Evolutionary conservation across 2,329 filamentous ascomycete genomes (phyloP).

Genomic region (Alternaria panax): DNA sequence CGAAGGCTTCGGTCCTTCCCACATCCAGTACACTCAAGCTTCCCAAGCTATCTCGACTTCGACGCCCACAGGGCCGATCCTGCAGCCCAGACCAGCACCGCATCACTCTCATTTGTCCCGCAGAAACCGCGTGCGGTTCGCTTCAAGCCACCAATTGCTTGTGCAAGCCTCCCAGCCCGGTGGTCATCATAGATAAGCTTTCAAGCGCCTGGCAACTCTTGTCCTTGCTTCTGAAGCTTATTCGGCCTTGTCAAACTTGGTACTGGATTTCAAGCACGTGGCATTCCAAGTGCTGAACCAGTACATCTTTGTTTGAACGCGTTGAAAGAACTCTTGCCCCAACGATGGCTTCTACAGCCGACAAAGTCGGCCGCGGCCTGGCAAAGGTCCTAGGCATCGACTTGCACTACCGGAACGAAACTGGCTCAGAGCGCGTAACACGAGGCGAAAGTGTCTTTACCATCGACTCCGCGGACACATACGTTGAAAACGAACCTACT

Average conservation of each 20-base stretch:
- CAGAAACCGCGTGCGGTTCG: conserved; percentile 1
- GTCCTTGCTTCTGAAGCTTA: conserved; percentile 35
- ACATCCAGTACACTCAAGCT: conserved; percentile 15
- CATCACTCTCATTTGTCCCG: conserved; percentile 3
- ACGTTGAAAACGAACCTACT: conserved; percentile 82
- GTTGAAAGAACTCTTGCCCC: background rate
- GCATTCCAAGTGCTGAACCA: conserved; percentile 15
- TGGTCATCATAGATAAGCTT: conserved; percentile 34
- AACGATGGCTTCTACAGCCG: conserved; percentile 46
- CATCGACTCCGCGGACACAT: conserved; percentile 73
- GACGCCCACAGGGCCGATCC: conserved; percentile 15
- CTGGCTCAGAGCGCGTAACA: conserved; percentile 68
- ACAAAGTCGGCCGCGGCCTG: conserved; percentile 72
- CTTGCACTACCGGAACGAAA: conserved; percentile 70
- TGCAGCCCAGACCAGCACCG: background rate
- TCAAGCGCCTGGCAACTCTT: conserved; percentile 35
- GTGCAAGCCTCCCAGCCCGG: conserved; percentile 18
- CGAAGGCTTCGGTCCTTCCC: conserved; percentile 26
- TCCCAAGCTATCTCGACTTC: conserved; percentile 13
- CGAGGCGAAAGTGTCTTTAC: conserved; percentile 83
- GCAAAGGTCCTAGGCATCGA: conserved; percentile 87
- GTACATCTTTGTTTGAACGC: conserved; percentile 8
- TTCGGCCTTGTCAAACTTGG: conserved; percentile 29
- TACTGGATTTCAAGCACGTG: conserved; percentile 21
- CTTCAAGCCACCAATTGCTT: conserved; percentile 14